A percentile compares a stretch with the other conserved stretches of the same genome.
These are phyloP conservation scores for Sugiyamaella castrensis DNA, from an alignment of 1,139 yeast species.

Conservation along the genomic window DNA sequence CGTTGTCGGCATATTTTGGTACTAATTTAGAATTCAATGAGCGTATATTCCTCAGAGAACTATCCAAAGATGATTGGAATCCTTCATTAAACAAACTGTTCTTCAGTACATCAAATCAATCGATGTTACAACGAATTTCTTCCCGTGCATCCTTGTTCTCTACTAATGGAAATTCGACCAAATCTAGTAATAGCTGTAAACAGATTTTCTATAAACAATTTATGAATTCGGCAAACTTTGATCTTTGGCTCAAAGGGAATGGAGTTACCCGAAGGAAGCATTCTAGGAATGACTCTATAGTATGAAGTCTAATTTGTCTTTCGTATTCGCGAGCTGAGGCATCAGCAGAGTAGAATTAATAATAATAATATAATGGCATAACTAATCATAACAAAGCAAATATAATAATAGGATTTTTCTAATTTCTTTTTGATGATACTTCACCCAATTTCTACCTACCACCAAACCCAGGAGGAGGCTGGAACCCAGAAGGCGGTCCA, in stretches of 20 bases:
- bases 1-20: constrained; percentile 24
- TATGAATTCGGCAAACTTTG: constrained; percentile 16
- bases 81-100: constrained; percentile 5
- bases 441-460: constrained; percentile 18
- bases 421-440: neutral
- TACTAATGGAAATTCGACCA: neutral
- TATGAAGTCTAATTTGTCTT: neutral
- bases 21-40: constrained; percentile 9
- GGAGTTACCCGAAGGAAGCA: constrained; percentile 9
- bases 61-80: constrained; percentile 9
- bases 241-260: constrained; percentile 21
- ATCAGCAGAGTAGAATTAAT: neutral
- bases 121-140: constrained; percentile 9
- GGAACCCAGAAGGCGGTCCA: constrained; percentile 32
- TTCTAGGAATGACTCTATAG: neutral
- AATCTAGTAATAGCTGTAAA: constrained; percentile 3
- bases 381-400: neutral
- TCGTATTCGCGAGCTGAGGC: no score
- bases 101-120: neutral
- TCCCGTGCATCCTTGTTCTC: constrained; percentile 11
- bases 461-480: constrained; percentile 20
- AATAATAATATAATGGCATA: neutral
- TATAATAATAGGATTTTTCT: neutral
- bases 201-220: constrained; percentile 21
- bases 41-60: constrained; percentile 8